phyloP scores from a whole-genome alignment of 2,329 filamentous ascomycete species.

The Xylogone sp. region DNA sequence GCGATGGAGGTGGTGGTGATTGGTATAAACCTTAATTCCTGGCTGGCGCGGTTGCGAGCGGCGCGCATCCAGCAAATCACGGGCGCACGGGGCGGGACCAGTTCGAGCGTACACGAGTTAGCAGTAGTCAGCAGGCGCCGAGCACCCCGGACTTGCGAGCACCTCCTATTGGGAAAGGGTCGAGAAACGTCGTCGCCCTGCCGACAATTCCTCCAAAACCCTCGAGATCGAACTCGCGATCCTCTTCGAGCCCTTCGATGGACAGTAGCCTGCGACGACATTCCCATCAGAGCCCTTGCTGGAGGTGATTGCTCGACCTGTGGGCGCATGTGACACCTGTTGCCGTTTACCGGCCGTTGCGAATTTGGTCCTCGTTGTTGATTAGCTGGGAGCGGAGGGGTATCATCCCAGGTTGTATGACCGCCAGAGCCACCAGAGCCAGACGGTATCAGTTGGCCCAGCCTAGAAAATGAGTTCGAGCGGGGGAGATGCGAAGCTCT shows the following conservation, averaged over 20 bases:
- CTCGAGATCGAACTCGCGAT: slow-evolving; percentile 1
- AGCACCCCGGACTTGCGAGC: background rate
- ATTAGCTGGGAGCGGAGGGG: slow-evolving; percentile 18
- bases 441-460: slow-evolving; percentile 13
- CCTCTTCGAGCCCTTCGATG: slow-evolving; percentile 13
- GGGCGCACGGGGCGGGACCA: background rate
- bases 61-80: background rate
- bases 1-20: no score
- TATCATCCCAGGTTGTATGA: slow-evolving; percentile 4
- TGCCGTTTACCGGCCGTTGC: slow-evolving; percentile 14
- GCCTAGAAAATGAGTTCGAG: slow-evolving; percentile 35
- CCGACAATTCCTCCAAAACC: slow-evolving; percentile 3
- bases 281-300: slow-evolving; percentile 10
- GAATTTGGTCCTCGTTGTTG: slow-evolving; percentile 23
- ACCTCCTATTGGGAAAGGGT: background rate
- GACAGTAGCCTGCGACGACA: slow-evolving; percentile 12
- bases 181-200: slow-evolving; percentile 1
- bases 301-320: slow-evolving; percentile 14
- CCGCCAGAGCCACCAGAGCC: background rate
- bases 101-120: background rate
- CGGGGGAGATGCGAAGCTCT: slow-evolving; percentile 98
- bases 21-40: no score
- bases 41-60: background rate
- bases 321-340: slow-evolving; percentile 19
- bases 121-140: background rate